These are phyloP conservation scores for Chalciporus sp. DNA, from an alignment of 1,284 basidiomycete species.

Conservation along the genomic window DNA sequence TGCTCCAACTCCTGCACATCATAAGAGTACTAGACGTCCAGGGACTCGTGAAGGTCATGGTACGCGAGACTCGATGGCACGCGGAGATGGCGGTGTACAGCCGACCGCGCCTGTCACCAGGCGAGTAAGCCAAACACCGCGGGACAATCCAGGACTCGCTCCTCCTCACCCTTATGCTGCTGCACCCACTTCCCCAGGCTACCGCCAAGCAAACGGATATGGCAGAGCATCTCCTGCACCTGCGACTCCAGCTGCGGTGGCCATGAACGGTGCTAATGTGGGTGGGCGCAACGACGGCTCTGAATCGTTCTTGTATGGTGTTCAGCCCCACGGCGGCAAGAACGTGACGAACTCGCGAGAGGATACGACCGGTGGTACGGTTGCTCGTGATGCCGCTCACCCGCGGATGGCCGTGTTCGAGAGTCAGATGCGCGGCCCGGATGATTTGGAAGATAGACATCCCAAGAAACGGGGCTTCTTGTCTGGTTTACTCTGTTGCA, in stretches of 20 bases:
- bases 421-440: constrained; percentile 48
- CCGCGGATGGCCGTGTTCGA: constrained; percentile 58
- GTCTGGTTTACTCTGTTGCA: constrained; percentile 34
- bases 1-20: constrained; percentile 62
- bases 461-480: constrained; percentile 38
- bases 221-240: constrained; percentile 60
- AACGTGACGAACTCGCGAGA: constrained; percentile 50
- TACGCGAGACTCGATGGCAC: constrained; percentile 43
- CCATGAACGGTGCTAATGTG: constrained; percentile 39
- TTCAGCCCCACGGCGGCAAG: constrained; percentile 47
- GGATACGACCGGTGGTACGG: constrained; percentile 45
- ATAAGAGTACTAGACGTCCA: constrained; percentile 55
- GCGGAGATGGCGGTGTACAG: constrained; percentile 60
- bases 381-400: constrained; percentile 35
- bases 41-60: constrained; percentile 46
- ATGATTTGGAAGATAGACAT: constrained; percentile 36
- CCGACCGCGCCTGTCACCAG: constrained; percentile 61
- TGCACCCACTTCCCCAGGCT: constrained; percentile 56
- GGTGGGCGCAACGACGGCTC: constrained; percentile 49
- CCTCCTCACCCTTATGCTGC: constrained; percentile 71
- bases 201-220: constrained; percentile 51
- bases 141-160: constrained; percentile 50
- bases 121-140: constrained; percentile 62
- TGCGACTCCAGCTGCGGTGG: constrained; percentile 33
- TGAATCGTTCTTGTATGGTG: constrained; percentile 63